Base-by-base conservation (phyloP, 2,329 filamentous ascomycete species). In the Phyllosticta paracitricarpa region DNA sequence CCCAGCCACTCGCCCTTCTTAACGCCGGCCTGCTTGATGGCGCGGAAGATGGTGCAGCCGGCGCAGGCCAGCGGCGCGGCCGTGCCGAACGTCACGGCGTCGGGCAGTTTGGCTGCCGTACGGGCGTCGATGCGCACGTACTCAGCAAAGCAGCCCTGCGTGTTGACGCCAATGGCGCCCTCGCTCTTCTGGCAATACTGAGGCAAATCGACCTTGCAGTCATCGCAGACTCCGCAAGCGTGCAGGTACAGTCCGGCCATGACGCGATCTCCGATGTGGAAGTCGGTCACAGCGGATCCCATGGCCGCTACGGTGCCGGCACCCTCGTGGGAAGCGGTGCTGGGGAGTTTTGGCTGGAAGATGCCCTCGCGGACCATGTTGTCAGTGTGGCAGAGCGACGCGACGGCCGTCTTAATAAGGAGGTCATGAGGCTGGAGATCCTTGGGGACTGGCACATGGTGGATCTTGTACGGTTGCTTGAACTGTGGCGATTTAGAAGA, bases 381-480 rank as follows among this genome's bases (percentile, higher is more conserved):
- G 72, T 86, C 84, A 0, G 84, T 86, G 73, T 87, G 84, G 73
- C 84, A 86, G 67, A 84, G 78, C 1, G 81, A 84, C 9, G 81
- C 83, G 17, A 82, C 82, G 60, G 81, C 82, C 58, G 84, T 75
- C 69, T 83, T 84, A 66, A 86, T 75, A 40, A 86, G 78, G n/a
- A 87, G 72, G 64, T 86, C 83, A 64, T 81, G 66, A 0, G 79
- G 76, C 4, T 72, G 69, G 17, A 84, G 77, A 17, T 70, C 61
- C 8, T 70, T 68, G 6, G 82, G 82, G 0, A 80, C 76, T 12
- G 78, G 74, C 33, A 85, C 69, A 17, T 74, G 71, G 65, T 77
- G 76, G 62, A 85, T 73, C 57, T 77, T 67, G 70, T 86, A 85
- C 5, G 82, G 82, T 64, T 79, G 74, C 64, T 83, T 77, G 76